These are phyloP conservation scores for Didymella lethalis DNA, from an alignment of 2,329 filamentous ascomycete species.

Conservation along the genomic window DNA sequence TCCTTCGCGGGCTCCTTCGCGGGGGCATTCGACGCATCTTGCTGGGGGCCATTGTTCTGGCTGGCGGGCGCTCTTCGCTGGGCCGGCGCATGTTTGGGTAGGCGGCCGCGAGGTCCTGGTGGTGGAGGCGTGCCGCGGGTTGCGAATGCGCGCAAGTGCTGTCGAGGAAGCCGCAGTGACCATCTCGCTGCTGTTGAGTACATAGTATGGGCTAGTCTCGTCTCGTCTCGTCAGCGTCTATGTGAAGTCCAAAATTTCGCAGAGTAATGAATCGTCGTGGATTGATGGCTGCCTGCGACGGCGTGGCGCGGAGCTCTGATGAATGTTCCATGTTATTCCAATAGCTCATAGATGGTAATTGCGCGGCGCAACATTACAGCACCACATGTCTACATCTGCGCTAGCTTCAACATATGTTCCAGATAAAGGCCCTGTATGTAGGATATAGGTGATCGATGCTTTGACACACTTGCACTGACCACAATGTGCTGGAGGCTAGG, in stretches of 20 bases:
- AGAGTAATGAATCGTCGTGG: neutral
- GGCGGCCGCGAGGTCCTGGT: slow-evolving; percentile 35
- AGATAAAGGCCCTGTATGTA: neutral
- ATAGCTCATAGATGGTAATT: neutral
- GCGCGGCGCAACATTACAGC: slow-evolving; percentile 13
- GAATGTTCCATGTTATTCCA: slow-evolving; percentile 13
- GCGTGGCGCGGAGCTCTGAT: slow-evolving; percentile 1
- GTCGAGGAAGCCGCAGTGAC: slow-evolving; percentile 40
- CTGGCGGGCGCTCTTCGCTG: slow-evolving; percentile 21
- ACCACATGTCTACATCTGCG: neutral
- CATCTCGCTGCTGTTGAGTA: slow-evolving; percentile 34
- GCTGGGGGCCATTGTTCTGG: slow-evolving; percentile 20
- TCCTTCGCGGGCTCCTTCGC: slow-evolving; percentile 22
- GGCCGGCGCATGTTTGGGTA: slow-evolving; percentile 28
- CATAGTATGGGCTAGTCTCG: slow-evolving; percentile 24
- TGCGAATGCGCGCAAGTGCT: slow-evolving; percentile 32
- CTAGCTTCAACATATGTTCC: too few relatives aligned
- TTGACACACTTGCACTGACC: neutral
- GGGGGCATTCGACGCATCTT: slow-evolving; percentile 18
- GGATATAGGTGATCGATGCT: too few relatives aligned
- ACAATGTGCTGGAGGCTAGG: neutral
- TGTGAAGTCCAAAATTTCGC: neutral
- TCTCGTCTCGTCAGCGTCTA: neutral
- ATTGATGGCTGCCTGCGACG: neutral
- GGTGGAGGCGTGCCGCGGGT: slow-evolving; percentile 31